These are phyloP conservation scores for Onygenales sp. DNA, from an alignment of 2,329 filamentous ascomycete species.

Conservation along the genomic window DNA sequence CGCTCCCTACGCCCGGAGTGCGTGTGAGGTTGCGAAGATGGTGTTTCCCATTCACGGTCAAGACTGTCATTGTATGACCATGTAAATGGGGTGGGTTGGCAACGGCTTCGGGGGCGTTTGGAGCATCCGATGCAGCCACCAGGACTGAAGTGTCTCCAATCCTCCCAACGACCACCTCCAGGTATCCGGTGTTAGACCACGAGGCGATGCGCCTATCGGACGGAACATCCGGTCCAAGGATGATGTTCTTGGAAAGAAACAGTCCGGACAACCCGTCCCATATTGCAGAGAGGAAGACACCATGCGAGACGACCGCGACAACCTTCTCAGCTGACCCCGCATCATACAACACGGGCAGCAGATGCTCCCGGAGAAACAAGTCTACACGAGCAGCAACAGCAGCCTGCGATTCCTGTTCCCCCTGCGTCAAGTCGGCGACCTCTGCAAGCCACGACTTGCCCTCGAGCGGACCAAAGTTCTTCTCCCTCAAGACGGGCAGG, in stretches of 20 bases:
- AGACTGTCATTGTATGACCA: slow-evolving; percentile 42
- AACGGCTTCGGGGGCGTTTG: not conserved
- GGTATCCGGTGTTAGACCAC: slow-evolving; percentile 59
- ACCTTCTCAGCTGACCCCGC: slow-evolving; percentile 24
- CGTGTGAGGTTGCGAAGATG: slow-evolving; percentile 69
- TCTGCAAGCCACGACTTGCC: slow-evolving; percentile 21
- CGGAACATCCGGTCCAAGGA: slow-evolving; percentile 29
- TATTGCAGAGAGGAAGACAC: slow-evolving; percentile 65
- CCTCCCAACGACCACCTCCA: slow-evolving; percentile 33
- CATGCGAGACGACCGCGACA: slow-evolving; percentile 69
- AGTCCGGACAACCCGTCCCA: slow-evolving; percentile 53
- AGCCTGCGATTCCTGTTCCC: slow-evolving; percentile 57
- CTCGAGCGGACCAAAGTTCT: slow-evolving; percentile 33
- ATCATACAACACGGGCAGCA: slow-evolving; percentile 48
- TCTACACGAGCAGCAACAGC: slow-evolving; percentile 57
- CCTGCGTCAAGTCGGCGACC: slow-evolving; percentile 30
- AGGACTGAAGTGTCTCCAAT: not conserved
- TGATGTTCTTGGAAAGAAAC: slow-evolving; percentile 40
- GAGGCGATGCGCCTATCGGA: slow-evolving; percentile 36
- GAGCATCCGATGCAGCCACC: not conserved
- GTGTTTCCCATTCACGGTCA: slow-evolving; percentile 56
- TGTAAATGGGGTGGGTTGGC: slow-evolving; percentile 15
- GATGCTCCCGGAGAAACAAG: slow-evolving; percentile 54
- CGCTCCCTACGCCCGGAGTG: slow-evolving; percentile 71
- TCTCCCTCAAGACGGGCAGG: slow-evolving; percentile 24